Evolutionary conservation across 441 rosid genomes (phyloP), one percentile per base, ranked within the genome.

Genomic region (Monsonia emarginata): DNA sequence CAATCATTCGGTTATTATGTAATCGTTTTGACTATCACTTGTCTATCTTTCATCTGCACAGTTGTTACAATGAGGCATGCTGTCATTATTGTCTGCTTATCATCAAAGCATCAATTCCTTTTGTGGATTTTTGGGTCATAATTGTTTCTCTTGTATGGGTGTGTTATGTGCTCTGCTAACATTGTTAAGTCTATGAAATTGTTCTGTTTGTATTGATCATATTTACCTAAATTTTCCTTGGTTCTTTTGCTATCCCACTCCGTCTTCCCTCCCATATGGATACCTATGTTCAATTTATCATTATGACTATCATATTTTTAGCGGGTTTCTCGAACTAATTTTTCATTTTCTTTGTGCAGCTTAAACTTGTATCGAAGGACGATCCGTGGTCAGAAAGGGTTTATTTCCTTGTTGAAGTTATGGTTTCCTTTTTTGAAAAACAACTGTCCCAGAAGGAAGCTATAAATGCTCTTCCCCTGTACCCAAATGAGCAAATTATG

Each of bases 401-500:
- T 76, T 91, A 86, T 80, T 94, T 94, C 79, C 90, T 94, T 62
- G 76, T 85, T 68, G 99, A 94, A 83, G 95, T 94, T 56, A 88
- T 94, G 83, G 87, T 94, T 75, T 88, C 97, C 65, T 88, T 85
- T 75, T 94, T 94, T 74, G 96, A 85, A 79, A 94, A 87, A 77
- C 97, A 91, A 63, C 90, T 83, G 71, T 94, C 99, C 67, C 99
- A 94, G 72, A 94, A 89, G 72, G 99, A 94, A 84, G 91, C 99
- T 52, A 91, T 94, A 78, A 94, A 94, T 82, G 95, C 99, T 30
- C 92, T 94, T 63, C 99, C 99, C 4, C 87, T 94, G 52, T 94
- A 94, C 81, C 99, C 99, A 57, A 91, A 94, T 71, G 99, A 94
- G 85, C 99, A 88, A 78, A 88, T 94, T 67, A 94, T 94, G 98